phyloP scores from a whole-genome alignment of 2,329 filamentous ascomycete species.

The Byssothecium circinans region DNA sequence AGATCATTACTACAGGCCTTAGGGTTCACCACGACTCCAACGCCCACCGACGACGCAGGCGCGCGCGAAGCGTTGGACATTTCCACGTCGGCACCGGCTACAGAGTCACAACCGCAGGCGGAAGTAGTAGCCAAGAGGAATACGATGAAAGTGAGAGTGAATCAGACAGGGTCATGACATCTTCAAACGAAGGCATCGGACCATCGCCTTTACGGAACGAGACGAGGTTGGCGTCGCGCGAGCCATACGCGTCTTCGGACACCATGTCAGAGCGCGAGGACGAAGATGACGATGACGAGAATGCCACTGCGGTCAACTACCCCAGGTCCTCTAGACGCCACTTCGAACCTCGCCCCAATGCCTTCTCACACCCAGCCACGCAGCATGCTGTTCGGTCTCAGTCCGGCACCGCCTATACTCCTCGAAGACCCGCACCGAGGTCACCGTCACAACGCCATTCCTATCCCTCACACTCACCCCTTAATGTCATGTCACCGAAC shows the following conservation, averaged over 20 bases:
- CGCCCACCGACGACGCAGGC: conserved; percentile 60
- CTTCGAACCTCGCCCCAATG: conserved; percentile 89
- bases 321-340: conserved; percentile 53
- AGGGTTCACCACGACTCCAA: conserved; percentile 69
- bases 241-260: conserved; percentile 41
- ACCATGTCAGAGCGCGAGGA: conserved; percentile 41
- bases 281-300: conserved; percentile 69
- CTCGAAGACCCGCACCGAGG: conserved; percentile 37
- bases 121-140: conserved; percentile 88
- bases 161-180: conserved; percentile 70
- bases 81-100: conserved; percentile 39
- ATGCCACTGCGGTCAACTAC: conserved; percentile 77
- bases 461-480: conserved; percentile 56
- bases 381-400: conserved; percentile 40
- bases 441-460: conserved; percentile 44
- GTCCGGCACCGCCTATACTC: conserved; percentile 53
- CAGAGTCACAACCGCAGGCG: conserved; percentile 48
- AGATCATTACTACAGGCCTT: conserved; percentile 88
- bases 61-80: conserved; percentile 43
- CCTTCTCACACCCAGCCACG: conserved; percentile 80
- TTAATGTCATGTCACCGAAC: conserved; percentile 71
- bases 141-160: conserved; percentile 93
- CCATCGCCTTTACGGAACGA: conserved; percentile 38
- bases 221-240: conserved; percentile 27
- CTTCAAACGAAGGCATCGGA: conserved; percentile 62